phyloP scores from a whole-genome alignment of 2,329 filamentous ascomycete genomes.

The Ophiostoma sp. region DNA sequence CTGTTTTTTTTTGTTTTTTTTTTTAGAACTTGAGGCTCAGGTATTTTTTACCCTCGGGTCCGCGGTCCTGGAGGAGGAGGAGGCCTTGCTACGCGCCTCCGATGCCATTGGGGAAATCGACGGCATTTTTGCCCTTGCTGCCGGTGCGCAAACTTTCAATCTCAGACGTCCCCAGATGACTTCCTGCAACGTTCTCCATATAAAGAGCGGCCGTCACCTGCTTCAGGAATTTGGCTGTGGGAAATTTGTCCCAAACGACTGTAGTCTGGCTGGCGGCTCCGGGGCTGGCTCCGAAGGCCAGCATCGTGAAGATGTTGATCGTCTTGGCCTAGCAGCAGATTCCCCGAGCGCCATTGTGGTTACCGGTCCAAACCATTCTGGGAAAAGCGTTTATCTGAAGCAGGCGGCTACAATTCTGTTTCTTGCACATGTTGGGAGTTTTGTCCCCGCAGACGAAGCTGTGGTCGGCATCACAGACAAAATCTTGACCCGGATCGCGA shows the following conservation, averaged over 20 bases:
- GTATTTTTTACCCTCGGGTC: conserved; percentile 74
- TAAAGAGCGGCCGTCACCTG: conserved; percentile 75
- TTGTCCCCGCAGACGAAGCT: conserved; percentile 74
- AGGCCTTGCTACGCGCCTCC: conserved; percentile 62
- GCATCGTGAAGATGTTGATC: conserved; percentile 11
- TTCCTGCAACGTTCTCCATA: conserved; percentile 62
- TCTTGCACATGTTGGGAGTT: conserved; percentile 87
- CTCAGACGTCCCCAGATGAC: conserved; percentile 67
- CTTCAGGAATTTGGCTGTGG: conserved; percentile 79
- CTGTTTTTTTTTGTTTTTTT: neutral
- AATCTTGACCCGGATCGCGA: conserved; percentile 80
- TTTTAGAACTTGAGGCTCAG: conserved; percentile 61
- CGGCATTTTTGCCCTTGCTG: conserved; percentile 71
- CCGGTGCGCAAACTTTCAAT: conserved; percentile 69
- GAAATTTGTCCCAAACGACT: conserved; percentile 78
- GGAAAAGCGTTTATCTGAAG: conserved; percentile 93
- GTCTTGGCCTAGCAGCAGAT: conserved; percentile 12
- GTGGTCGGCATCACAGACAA: conserved; percentile 84
- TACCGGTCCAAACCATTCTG: conserved; percentile 93
- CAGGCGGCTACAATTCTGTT: conserved; percentile 88
- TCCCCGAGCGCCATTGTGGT: conserved; percentile 68
- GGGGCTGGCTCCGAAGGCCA: conserved; percentile 31
- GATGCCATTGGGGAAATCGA: conserved; percentile 83
- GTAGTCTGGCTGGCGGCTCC: conserved; percentile 59
- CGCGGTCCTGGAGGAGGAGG: conserved; percentile 63